Percentiles rank a stretch among this genome's conserved stretches.
Conservation (phyloP, 1,139 yeast genomes). For the Geotrichum armillariae region DNA sequence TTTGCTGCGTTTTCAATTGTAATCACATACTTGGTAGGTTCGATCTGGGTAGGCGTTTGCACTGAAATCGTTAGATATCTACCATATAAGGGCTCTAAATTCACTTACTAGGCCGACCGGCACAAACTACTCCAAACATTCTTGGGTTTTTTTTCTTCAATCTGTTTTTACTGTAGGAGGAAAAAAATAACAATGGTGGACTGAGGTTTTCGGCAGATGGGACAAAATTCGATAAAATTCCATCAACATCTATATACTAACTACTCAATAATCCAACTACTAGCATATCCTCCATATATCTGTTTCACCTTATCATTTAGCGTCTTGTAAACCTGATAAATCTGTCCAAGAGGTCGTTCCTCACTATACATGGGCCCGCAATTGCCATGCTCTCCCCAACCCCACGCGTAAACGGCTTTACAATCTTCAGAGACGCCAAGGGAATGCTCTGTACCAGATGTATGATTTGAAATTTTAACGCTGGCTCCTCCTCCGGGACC, state of each 20-base stretch:
- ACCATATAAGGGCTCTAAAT: neutral
- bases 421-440: slow-evolving; percentile 42
- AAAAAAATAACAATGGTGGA: neutral
- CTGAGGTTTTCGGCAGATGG: neutral
- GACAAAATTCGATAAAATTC: neutral
- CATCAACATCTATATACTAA: neutral
- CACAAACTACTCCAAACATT: slow-evolving; percentile 50
- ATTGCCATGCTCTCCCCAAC: slow-evolving; percentile 99
- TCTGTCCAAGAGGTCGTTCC: slow-evolving; percentile 6
- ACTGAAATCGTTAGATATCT: slow-evolving; percentile 39
- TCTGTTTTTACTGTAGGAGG: neutral
- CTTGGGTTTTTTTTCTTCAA: neutral
- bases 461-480: slow-evolving; percentile 30
- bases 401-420: slow-evolving; percentile 67
- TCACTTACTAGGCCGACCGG: slow-evolving; percentile 43
- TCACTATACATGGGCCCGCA: slow-evolving; percentile 57
- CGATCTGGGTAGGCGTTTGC: slow-evolving; percentile 48
- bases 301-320: slow-evolving; percentile 5
- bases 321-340: slow-evolving; percentile 1
- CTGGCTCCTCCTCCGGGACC: slow-evolving; percentile 35
- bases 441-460: slow-evolving; percentile 89
- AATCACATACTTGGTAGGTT: slow-evolving; percentile 61
- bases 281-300: slow-evolving; percentile 27
- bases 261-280: slow-evolving; percentile 24
- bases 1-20: slow-evolving; percentile 60